phyloP scores from a whole-genome alignment of 768 basidiomycete genomes.

The Leucocoprinus leucothites region DNA sequence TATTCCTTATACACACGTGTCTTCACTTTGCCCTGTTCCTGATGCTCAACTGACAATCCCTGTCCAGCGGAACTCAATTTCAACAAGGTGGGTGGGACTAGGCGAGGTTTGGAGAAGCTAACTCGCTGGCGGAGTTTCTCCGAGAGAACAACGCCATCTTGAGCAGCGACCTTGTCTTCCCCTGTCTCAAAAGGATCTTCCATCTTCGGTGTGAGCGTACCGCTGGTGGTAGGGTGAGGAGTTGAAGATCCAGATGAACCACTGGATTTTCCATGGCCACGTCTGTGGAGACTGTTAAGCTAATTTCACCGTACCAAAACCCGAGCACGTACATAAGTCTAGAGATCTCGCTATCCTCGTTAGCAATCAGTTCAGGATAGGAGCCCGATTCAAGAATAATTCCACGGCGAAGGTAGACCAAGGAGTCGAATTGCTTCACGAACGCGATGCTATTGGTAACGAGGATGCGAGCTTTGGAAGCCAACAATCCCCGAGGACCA shows the following conservation, averaged over 20 bases:
- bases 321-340: constrained; percentile 63
- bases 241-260: constrained; percentile 49
- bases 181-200: constrained; percentile 17
- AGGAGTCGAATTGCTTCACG: constrained; percentile 70
- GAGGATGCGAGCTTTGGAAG: constrained; percentile 78
- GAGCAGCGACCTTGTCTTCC: constrained; percentile 9
- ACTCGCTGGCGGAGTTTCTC: constrained; percentile 57
- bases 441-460: constrained; percentile 91
- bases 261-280: constrained; percentile 42
- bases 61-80: constrained; percentile 33
- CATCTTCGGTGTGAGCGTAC: constrained; percentile 28
- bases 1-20: constrained; percentile 72
- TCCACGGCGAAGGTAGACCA: constrained; percentile 75
- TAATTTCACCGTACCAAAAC: not conserved
- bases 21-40: constrained; percentile 82
- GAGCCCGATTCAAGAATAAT: constrained; percentile 77
- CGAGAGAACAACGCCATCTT: constrained; percentile 29
- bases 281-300: constrained; percentile 23
- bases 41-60: constrained; percentile 65
- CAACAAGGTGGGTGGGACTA: constrained; percentile 39
- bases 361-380: constrained; percentile 55
- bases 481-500: constrained; percentile 79
- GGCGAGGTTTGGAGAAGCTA: constrained; percentile 56
- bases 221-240: constrained; percentile 38
- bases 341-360: constrained; percentile 61